These are phyloP conservation scores for Penicillium samsonianum DNA, from an alignment of 495 filamentous ascomycete species.

Conservation along the genomic window DNA sequence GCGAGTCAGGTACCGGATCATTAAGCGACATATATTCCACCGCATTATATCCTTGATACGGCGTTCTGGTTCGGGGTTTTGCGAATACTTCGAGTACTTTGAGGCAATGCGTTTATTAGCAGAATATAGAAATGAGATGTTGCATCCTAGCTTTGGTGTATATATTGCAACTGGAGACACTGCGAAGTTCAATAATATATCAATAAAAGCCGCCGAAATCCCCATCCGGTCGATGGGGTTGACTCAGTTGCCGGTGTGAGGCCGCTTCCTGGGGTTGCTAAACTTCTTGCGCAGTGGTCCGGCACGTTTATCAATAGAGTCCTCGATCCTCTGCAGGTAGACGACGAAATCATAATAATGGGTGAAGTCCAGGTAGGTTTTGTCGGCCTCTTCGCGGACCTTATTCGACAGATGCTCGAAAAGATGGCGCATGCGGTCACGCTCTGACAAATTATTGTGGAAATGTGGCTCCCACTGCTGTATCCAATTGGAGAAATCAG, in stretches of 20 bases:
- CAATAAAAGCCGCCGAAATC: too few species aligned
- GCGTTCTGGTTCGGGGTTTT: too few species aligned
- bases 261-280: conserved; percentile 5
- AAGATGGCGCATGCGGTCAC: conserved; percentile 19
- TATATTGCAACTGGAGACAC: too few species aligned
- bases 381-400: conserved; percentile 1
- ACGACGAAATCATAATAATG: conserved; percentile 15
- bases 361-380: conserved; percentile 8
- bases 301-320: not conserved
- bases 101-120: too few species aligned
- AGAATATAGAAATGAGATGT: too few species aligned
- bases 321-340: conserved; percentile 17
- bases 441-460: not conserved
- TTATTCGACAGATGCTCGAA: conserved; percentile 7
- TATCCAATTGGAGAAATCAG: conserved; percentile 18
- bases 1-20: too few species aligned
- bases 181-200: too few species aligned
- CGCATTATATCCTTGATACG: too few species aligned
- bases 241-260: not conserved
- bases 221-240: too few species aligned
- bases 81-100: too few species aligned
- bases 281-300: not conserved
- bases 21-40: too few species aligned
- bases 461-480: conserved; percentile 15
- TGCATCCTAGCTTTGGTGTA: too few species aligned